These are phyloP conservation scores for Eucalyptus cloeziana DNA, from an alignment of 345 rosid genomes.

Conservation along the genomic window DNA sequence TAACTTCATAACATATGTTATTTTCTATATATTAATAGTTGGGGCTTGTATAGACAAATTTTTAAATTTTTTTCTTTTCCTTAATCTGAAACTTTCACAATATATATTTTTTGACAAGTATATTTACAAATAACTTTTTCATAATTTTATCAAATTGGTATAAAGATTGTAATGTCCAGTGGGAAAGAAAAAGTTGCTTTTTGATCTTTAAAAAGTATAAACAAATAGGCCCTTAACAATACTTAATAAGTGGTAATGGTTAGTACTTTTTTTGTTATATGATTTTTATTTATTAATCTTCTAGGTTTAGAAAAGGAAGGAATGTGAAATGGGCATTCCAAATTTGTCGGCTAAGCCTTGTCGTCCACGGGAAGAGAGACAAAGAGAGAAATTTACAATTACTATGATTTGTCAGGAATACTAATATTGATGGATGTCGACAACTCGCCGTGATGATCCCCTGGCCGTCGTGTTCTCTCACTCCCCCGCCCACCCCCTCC, in stretches of 20 bases:
- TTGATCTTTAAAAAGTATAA: not conserved
- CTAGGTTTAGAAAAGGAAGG: not conserved
- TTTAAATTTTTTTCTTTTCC: not conserved
- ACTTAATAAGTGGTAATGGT: not conserved
- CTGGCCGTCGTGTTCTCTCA: not conserved
- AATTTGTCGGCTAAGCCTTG: not conserved
- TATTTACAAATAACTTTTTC: not conserved
- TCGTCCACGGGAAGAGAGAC: not conserved
- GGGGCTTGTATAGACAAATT: not conserved
- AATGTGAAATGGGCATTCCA: not conserved
- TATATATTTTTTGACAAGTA: not conserved
- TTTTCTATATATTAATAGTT: not conserved
- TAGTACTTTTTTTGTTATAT: not conserved
- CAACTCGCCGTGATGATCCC: not conserved
- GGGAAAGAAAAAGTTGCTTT: not conserved
- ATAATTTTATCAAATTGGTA: not conserved
- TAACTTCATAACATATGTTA: not conserved
- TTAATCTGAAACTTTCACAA: not conserved
- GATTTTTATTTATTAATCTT: not conserved
- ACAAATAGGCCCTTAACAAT: not conserved
- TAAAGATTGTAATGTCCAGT: not conserved
- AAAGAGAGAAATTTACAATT: not conserved
- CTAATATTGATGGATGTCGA: not conserved
- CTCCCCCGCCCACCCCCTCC: not conserved
- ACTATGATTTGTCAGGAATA: not conserved